Evolutionary conservation across 306 rosid genomes (phyloP), one percentile per base, ranked within the genome.

Genomic region (Cicer chorassanicum): DNA sequence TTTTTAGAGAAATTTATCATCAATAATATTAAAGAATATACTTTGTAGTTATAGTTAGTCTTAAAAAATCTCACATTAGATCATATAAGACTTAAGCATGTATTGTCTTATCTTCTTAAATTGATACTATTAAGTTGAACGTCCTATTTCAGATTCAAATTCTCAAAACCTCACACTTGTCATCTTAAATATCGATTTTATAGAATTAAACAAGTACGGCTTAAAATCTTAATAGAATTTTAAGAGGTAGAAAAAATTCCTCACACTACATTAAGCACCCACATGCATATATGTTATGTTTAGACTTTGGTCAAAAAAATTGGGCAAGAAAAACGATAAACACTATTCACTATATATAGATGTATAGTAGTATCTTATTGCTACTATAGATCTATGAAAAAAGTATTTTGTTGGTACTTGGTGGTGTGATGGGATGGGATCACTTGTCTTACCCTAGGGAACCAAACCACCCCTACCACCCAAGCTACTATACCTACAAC

Each of bases 381-480:
- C 45, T 4, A 73, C 0, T 57, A 21, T 56, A 3, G 10, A 21
- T 57, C 39, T 21, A 29, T 19, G 21, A 29, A 41, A 41, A 34
- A 29, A 34, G 65, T 60, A 60, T 60, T 29, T 60, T 29, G 65
- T 29, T 60, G 65, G 16, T 60, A 60, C 10, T 29, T 60, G 42
- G 10, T 60, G 18, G 34, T 24, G 34, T 24, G 34, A 24, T 24
- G 38, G 63, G 14, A 65, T 56, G 86, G 80, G 75, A 81, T 65
- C 46, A 41, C 1, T 73, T 76, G 88, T 87, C 85, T 71, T 70
- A 77, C 83, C 83, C 88, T 46, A 55, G 85, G 86, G 83, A 87
- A 82, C 87, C 85, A 82, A 83, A 78, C 45, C 75, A 51, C 66
- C 77, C 65, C 29, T 53, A 48, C 29, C 45, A 13, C 73, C 18